Conservation (phyloP, 345 rosid genomes). For the Corchorus olitorius region DNA sequence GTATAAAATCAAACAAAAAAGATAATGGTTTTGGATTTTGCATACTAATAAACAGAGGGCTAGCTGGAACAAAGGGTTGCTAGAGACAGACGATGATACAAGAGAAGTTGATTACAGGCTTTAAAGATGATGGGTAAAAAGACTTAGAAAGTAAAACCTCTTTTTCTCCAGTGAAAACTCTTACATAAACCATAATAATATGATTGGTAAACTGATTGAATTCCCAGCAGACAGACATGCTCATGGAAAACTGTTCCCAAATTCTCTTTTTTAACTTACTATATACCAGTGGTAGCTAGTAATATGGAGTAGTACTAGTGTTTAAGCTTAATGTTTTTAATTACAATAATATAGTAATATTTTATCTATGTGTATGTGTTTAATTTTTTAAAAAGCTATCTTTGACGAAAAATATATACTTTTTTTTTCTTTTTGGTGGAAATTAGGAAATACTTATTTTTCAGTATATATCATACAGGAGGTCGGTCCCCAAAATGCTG, state of each 20-base stretch:
- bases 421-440: too few species aligned
- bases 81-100: slow-evolving; percentile 18
- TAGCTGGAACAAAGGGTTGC: neutral
- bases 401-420: neutral
- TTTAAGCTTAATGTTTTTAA: neutral
- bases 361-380: too few species aligned
- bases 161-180: slow-evolving; percentile 30
- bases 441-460: too few species aligned
- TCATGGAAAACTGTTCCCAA: slow-evolving; percentile 24
- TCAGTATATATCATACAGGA: neutral
- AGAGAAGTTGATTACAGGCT: slow-evolving; percentile 35
- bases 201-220: slow-evolving; percentile 40
- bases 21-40: neutral
- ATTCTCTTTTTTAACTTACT: neutral
- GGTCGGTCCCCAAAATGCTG: slow-evolving; percentile 33
- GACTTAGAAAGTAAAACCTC: slow-evolving; percentile 33
- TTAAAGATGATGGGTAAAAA: slow-evolving; percentile 35
- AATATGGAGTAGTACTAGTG: too few species aligned
- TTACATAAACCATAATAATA: slow-evolving; percentile 8
- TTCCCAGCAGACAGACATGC: slow-evolving; percentile 28
- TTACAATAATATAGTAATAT: neutral
- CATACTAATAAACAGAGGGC: neutral
- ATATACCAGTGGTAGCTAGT: too few species aligned
- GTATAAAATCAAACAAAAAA: slow-evolving; percentile 24
- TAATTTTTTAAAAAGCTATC: slow-evolving; percentile 4